Evolutionary conservation across 2,329 filamentous ascomycete species (phyloP), one percentile per base, ranked within the genome.

Genomic region (Hypomyces perniciosus): DNA sequence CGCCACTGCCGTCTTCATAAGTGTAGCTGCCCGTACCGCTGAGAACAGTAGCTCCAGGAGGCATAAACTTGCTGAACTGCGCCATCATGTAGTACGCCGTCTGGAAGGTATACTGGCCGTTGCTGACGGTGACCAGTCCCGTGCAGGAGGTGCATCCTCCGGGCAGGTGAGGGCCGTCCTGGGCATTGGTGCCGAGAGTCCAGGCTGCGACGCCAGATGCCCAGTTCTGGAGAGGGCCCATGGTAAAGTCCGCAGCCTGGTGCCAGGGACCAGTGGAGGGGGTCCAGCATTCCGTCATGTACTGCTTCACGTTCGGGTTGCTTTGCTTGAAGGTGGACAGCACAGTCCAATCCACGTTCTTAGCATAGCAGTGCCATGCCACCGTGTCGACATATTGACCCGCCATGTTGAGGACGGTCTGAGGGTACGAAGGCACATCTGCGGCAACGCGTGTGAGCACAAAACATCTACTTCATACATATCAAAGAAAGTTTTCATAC

Each of bases 41-140:
- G 10, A 76, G 62, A 31, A 75, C 66, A 6, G 64, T 66, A 1
- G 72, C 72, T 34, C 72, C 73, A 12, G 64, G 63, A 10, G 71
- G 69, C 52, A 77, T 73, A 59, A 73, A 76, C 53, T 65, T 69
- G 59, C 67, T 71, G 59, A 75, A 76, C 59, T 79, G 76, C 4
- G 72, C 75, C 49, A 79, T 64, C 68, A 76, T 74, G 58, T 78
- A 78, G 62, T 77, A 78, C 48, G 75, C 73, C 2, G 72, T 67
- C 28, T 69, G 71, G 50, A 72, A 68, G 2, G 62, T 65, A 60
- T 77, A 78, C 3, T 65, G 67, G 26, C 63, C 65, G 12, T 65
- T 59, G 64, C 84, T 77, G 54, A 84, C 68, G 10, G 75, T 75
- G 44, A 81, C 78, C 6, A 83, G 69, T 8, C 80, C 81, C 2